These are phyloP conservation scores for Cyberlindnera amylophila DNA, from an alignment of 805 yeast species.

Conservation along the genomic window DNA sequence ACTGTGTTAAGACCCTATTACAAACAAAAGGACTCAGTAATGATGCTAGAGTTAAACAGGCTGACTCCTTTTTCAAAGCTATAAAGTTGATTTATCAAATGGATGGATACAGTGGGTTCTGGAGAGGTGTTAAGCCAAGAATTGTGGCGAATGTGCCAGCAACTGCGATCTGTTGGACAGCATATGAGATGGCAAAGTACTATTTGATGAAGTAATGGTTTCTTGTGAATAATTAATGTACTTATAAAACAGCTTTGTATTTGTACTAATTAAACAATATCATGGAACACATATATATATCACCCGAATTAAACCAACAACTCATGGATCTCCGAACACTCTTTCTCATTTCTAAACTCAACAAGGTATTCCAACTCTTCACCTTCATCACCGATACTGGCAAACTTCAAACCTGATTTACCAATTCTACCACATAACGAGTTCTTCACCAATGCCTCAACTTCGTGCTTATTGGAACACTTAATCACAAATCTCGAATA, in stretches of 20 bases:
- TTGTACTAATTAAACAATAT: too few species aligned
- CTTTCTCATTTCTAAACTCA: conserved; percentile 22
- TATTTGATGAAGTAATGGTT: conserved; percentile 25
- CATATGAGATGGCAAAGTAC: conserved; percentile 91
- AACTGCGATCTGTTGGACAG: conserved; percentile 97
- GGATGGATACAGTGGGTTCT: conserved; percentile 64
- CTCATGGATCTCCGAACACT: conserved; percentile 22
- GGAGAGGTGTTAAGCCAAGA: conserved; percentile 85
- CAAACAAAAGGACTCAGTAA: conserved; percentile 67
- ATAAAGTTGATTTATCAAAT: conserved; percentile 56
- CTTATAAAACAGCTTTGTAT: too few species aligned
- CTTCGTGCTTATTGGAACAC: conserved; percentile 4
- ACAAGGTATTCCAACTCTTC: conserved; percentile 20
- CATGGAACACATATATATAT: not conserved
- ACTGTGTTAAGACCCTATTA: conserved; percentile 84
- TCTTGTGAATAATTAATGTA: not conserved
- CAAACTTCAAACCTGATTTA: conserved; percentile 22
- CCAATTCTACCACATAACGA: conserved; percentile 21
- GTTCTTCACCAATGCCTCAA: conserved; percentile 17
- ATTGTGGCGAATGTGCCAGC: conserved; percentile 90
- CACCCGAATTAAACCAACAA: conserved; percentile 9
- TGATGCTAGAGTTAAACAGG: conserved; percentile 42
- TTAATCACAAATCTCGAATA: conserved; percentile 19
- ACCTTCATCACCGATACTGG: conserved; percentile 18
- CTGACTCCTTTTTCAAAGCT: conserved; percentile 69